These are phyloP conservation scores for Amylostereum areolatum DNA, from an alignment of 1,284 basidiomycete species.

Conservation along the genomic window DNA sequence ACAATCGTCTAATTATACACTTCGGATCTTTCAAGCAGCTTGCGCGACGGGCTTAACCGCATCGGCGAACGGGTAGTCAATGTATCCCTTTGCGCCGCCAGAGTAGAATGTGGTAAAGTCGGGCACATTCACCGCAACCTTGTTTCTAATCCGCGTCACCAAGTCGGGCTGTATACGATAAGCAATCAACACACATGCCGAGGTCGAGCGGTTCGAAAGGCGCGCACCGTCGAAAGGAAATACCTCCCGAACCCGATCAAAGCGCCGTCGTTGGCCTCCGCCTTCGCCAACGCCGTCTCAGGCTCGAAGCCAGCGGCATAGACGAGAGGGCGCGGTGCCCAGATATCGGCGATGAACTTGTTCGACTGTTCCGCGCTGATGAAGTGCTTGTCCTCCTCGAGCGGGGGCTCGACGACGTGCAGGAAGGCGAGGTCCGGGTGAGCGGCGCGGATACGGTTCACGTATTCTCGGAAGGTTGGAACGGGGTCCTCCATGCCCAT, in stretches of 20 bases:
- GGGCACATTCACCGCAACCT: conserved; percentile 18
- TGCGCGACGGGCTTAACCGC: too few relatives aligned
- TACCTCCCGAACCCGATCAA: conserved; percentile 41
- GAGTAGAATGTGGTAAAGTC: conserved; percentile 22
- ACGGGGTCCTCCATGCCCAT: conserved; percentile 36
- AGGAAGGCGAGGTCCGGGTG: conserved; percentile 42
- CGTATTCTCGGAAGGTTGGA: conserved; percentile 26
- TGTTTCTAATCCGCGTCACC: conserved; percentile 28
- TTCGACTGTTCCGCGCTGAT: conserved; percentile 17
- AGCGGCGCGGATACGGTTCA: conserved; percentile 18
- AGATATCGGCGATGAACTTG: conserved; percentile 27
- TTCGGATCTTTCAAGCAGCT: too few relatives aligned
- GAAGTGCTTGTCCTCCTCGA: conserved; percentile 9
- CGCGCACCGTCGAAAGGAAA: conserved; percentile 34
- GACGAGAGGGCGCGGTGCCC: conserved; percentile 25
- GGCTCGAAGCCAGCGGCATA: conserved; percentile 30
- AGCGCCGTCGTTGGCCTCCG: conserved; percentile 26
- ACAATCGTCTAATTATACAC: too few relatives aligned
- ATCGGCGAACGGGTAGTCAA: conserved; percentile 27
- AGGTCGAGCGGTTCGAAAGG: background rate
- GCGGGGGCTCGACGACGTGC: conserved; percentile 36
- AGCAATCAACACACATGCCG: background rate
- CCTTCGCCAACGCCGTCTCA: conserved; percentile 20
- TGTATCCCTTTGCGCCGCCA: conserved; percentile 24
- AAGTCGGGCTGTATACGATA: conserved; percentile 37